Base-by-base conservation (phyloP, 2,329 filamentous ascomycete species). In the Arthrinium puccinioides region DNA sequence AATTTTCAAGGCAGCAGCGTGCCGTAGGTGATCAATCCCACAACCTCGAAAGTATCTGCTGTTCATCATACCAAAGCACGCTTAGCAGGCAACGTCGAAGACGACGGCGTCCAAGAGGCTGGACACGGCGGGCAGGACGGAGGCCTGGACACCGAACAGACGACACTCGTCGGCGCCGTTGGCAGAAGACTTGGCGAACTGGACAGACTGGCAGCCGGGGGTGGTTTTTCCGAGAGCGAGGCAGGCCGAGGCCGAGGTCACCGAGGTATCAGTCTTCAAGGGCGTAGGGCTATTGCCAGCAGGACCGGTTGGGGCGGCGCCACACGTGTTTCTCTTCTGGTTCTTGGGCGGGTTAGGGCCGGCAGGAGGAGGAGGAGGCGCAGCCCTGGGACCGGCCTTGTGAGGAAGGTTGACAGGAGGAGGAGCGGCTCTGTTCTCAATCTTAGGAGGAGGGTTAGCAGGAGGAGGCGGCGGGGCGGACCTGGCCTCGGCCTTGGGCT, bases 81-180 rank as follows among this genome's bases (percentile, higher is more conserved):
- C 33, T 39, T 39, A 39, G 37, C 37, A 39, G 31, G 15, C 23
- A n/a, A 24, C 23, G 31, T 39, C 37, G 28, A 23, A 39, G 24
- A 34, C 37, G 9, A 33, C 30, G 19, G 25, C 24, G 21, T 15
- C 21, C 24, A 34, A 20, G 37, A 21, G 30, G n/a, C 23, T 28
- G 31, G 21, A 24, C 10, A 20, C 21, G 20, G 37, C 14, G n/a
- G 37, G 37, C 11, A 39, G 21, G 9, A 19, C 18, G 31, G 23
- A 15, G 25, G 37, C 37, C 9, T 21, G 23, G 5, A 39, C 37
- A 19, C 24, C 28, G 14, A 34, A 39, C 11, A 39, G 37, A 15
- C 21, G 21, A 31, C 37, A 39, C 18, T 39, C 15, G 10, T 26
- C 20, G 16, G 30, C 37, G n/a, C 31, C 37, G 24, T n/a, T 23